These are phyloP conservation scores for Axilococcus clingmanii DNA, from an alignment of 139 green algal species.

Conservation along the genomic window DNA sequence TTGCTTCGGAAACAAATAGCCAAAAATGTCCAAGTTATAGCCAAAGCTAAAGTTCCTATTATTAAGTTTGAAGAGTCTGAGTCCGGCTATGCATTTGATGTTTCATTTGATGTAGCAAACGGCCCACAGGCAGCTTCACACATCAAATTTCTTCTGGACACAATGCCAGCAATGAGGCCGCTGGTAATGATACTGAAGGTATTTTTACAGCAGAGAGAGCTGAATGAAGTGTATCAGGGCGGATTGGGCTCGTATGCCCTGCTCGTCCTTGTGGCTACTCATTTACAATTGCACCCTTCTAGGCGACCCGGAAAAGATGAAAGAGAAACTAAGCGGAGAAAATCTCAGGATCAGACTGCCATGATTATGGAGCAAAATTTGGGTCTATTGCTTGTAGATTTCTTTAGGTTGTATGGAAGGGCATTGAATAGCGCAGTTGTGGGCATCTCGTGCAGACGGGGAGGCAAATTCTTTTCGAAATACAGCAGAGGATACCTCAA, in stretches of 20 bases:
- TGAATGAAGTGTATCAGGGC: slow-evolving; percentile 94
- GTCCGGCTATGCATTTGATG: slow-evolving; percentile 75
- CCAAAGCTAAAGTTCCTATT: slow-evolving; percentile 87
- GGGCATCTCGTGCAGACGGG: slow-evolving; percentile 20
- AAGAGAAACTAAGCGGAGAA: background rate
- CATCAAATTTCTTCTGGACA: slow-evolving; percentile 49
- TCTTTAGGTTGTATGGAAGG: slow-evolving; percentile 71
- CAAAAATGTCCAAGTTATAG: slow-evolving; percentile 77
- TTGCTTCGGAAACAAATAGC: slow-evolving; percentile 48
- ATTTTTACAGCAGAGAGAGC: slow-evolving; percentile 86
- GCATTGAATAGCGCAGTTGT: slow-evolving; percentile 38
- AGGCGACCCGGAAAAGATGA: slow-evolving; percentile 3
- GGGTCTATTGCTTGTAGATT: slow-evolving; percentile 86
- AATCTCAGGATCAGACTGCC: background rate
- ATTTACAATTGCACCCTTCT: slow-evolving; percentile 69
- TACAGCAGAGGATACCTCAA: slow-evolving; percentile 6
- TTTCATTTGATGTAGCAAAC: slow-evolving; percentile 86
- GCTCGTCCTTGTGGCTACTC: slow-evolving; percentile 80
- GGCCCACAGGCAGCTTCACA: slow-evolving; percentile 45
- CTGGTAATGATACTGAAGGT: slow-evolving; percentile 78
- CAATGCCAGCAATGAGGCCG: slow-evolving; percentile 67
- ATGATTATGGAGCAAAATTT: slow-evolving; percentile 57
- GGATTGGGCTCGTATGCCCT: slow-evolving; percentile 91
- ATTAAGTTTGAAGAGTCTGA: slow-evolving; percentile 84
- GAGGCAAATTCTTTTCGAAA: slow-evolving; percentile 58